Base-by-base conservation (phyloP, 1,139 yeast species). In the Diutina siamensis region DNA sequence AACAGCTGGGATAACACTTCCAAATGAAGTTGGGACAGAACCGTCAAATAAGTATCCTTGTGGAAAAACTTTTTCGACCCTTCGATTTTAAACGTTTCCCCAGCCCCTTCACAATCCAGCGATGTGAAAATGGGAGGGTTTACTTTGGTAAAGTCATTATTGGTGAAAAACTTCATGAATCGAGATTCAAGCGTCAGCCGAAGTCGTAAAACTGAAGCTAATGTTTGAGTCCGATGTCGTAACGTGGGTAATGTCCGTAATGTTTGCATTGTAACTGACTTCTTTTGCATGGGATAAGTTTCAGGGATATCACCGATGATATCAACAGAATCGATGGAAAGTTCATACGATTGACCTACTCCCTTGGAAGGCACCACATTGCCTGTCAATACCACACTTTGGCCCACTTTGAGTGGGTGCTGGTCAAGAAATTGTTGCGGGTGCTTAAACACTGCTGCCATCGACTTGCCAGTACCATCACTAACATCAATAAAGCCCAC, bases 21-120 rank as follows among this genome's bases (percentile, higher is more conserved):
- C 28, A 94, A 63, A 62, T 94, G 98, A 48, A 94, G 67, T 59
- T 94, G 98, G 0, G 95, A 80, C 0, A 97, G 87, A 0, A 94
- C 99, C 0, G 97, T 84, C 50, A 94, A 65, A 53, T 75, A 85
- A 0, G 92, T 75, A 1, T 72, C 68, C 48, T 71, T 68, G 0
- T 85, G 89, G 56, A 86, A 86, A 57, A 87, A 88, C 5, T 51
- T 36, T 31, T 58, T 49, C 3, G 75, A 62, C 5, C 20, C n/a
- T 52, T 71, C 74, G 10, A 86, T 64, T 40, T 61, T 62, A 52
- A 92, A 92, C 50, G 84, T 77, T 58, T 92, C 97, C 2, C 98
- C 97, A 0, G 96, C 97, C 17, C 98, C 98, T 65, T 94, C 99
- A 59, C 98, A 92, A 58, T 94, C 98, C 2, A 95, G 80, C 9